Evolutionary conservation across 768 basidiomycete species (phyloP).

Genomic region (Leucogyrophana mollusca): DNA sequence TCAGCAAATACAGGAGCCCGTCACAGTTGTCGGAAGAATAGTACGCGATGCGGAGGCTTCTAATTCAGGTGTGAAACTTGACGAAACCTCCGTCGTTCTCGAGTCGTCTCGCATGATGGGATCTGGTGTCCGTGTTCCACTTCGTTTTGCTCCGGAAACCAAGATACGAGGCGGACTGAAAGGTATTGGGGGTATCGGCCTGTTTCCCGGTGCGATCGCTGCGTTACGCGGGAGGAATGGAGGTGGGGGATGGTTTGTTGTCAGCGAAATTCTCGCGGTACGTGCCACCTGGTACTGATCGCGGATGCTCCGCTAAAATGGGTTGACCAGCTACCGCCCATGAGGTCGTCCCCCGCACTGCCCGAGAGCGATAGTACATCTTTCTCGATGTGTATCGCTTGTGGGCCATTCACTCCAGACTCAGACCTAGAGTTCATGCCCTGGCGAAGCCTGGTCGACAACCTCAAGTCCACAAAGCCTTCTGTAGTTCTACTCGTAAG

Average conservation of each 20-base stretch:
- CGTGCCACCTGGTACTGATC: conserved; percentile 24
- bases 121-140: conserved; percentile 63
- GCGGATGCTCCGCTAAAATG: not conserved
- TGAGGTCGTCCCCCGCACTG: conserved; percentile 44
- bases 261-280: conserved; percentile 79
- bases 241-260: conserved; percentile 84
- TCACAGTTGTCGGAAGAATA: conserved; percentile 73
- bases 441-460: conserved; percentile 61
- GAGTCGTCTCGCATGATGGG: conserved; percentile 80
- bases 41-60: conserved; percentile 64
- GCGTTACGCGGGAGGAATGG: conserved; percentile 89
- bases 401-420: conserved; percentile 87
- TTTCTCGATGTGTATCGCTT: conserved; percentile 69
- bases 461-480: conserved; percentile 64
- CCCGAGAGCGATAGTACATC: conserved; percentile 35
- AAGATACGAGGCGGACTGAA: conserved; percentile 62
- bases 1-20: conserved; percentile 48
- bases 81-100: conserved; percentile 70
- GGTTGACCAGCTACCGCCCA: conserved; percentile 59
- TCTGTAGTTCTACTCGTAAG: conserved; percentile 76
- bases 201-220: conserved; percentile 89
- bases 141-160: conserved; percentile 67
- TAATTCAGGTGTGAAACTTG: conserved; percentile 60
- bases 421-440: conserved; percentile 74
- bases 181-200: conserved; percentile 62